A percentile compares a stretch with the other conserved stretches of the same genome.
Conservation (phyloP, 306 rosid species). For the Myrica gale region DNA sequence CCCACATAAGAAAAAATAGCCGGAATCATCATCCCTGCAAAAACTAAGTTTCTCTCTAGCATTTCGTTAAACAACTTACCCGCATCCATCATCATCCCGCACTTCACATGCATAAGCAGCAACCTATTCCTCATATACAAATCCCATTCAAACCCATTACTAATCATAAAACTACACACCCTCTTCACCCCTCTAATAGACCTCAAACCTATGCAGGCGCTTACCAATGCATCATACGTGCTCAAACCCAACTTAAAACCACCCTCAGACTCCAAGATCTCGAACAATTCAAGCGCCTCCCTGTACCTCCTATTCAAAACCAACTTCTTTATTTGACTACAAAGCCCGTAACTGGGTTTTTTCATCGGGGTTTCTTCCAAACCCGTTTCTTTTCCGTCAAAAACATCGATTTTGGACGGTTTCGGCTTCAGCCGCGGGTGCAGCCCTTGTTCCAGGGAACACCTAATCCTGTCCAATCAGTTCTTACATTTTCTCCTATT, state of each 20-base stretch:
- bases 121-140: conserved; percentile 70
- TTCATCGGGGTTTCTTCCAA: conserved; percentile 31
- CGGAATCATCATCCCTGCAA: too few relatives aligned
- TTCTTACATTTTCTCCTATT: conserved; percentile 34
- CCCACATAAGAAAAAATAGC: conserved; percentile 62
- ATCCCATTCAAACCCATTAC: conserved; percentile 62
- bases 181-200: conserved; percentile 67
- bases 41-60: conserved; percentile 54
- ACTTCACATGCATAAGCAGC: conserved; percentile 67
- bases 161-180: conserved; percentile 50
- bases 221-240: conserved; percentile 70
- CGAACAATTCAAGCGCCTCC: conserved; percentile 84
- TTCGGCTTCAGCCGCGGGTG: conserved; percentile 48
- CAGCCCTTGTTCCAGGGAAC: conserved; percentile 50
- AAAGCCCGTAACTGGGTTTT: conserved; percentile 46
- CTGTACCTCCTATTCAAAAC: conserved; percentile 47
- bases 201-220: conserved; percentile 65
- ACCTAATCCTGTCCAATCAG: conserved; percentile 38
- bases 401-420: conserved; percentile 35
- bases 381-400: conserved; percentile 25
- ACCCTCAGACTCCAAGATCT: conserved; percentile 59
- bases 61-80: conserved; percentile 56
- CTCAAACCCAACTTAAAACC: conserved; percentile 46
- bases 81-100: conserved; percentile 71
- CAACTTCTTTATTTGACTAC: conserved; percentile 70